phyloP scores from a whole-genome alignment of 2,329 filamentous ascomycete genomes.

The Xylariomycetidae sp. region DNA sequence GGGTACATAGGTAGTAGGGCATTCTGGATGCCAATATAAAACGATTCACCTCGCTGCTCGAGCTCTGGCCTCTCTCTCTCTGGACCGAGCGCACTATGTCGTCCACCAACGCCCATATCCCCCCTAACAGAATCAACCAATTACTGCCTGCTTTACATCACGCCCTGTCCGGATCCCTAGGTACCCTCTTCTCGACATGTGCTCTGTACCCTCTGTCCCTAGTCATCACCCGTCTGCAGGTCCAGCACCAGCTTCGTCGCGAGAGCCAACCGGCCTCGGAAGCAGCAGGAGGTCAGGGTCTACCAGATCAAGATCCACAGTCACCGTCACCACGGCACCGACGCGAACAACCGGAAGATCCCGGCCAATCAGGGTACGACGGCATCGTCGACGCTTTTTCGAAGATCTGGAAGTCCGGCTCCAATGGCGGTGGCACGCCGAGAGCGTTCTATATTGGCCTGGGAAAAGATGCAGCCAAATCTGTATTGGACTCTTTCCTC shows the following conservation, averaged over 20 bases:
- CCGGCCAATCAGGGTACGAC: conserved; percentile 47
- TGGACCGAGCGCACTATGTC: conserved; percentile 12
- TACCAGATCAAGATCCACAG: conserved; percentile 1
- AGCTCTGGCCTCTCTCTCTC: too few relatives aligned
- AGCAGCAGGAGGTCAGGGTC: not conserved
- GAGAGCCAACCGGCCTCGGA: conserved; percentile 11
- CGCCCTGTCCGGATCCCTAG: conserved; percentile 73
- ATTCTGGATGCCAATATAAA: too few relatives aligned
- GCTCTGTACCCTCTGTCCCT: conserved; percentile 77
- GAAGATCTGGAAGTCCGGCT: conserved; percentile 57
- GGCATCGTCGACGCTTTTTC: conserved; percentile 64
- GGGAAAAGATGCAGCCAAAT: conserved; percentile 59
- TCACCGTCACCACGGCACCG: conserved; percentile 6
- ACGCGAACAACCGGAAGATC: conserved; percentile 9
- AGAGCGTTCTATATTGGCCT: conserved; percentile 66
- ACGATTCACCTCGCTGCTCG: too few relatives aligned
- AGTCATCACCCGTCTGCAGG: conserved; percentile 76
- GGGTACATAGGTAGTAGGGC: too few relatives aligned
- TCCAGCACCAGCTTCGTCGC: conserved; percentile 58
- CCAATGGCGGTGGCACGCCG: conserved; percentile 67
- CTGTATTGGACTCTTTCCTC: conserved; percentile 70
- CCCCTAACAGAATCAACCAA: conserved; percentile 14
- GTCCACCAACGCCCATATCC: conserved; percentile 9
- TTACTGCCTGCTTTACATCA: conserved; percentile 73
- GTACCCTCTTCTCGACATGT: conserved; percentile 74